These are phyloP conservation scores for Anthostomella pinea DNA, from an alignment of 2,329 filamentous ascomycete genomes.

Conservation along the genomic window DNA sequence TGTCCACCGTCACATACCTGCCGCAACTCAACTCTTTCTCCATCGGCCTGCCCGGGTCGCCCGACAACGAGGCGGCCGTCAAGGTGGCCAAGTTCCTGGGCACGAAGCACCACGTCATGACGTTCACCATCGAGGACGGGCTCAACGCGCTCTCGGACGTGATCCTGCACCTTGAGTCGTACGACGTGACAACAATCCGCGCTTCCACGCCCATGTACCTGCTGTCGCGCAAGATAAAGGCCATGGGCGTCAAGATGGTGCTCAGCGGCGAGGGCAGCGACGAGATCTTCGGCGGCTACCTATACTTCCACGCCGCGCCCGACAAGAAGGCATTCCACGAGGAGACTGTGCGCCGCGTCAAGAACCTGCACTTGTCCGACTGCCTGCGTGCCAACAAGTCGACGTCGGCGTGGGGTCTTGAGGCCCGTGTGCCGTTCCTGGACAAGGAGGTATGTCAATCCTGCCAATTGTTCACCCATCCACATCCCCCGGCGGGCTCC, in stretches of 20 bases:
- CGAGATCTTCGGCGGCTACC: constrained; percentile 97
- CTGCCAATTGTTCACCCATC: neutral
- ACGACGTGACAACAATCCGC: constrained; percentile 97
- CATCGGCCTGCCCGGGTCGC: constrained; percentile 88
- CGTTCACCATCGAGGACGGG: constrained; percentile 95
- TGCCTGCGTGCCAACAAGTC: constrained; percentile 99
- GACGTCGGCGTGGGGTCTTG: constrained; percentile 94
- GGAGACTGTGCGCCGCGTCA: constrained; percentile 89
- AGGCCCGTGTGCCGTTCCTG: constrained; percentile 95
- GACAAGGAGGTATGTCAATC: constrained; percentile 70
- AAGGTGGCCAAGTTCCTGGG: constrained; percentile 96
- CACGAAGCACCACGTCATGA: constrained; percentile 97
- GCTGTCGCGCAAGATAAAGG: constrained; percentile 97
- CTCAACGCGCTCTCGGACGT: constrained; percentile 96
- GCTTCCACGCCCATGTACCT: constrained; percentile 99
- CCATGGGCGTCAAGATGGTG: constrained; percentile 99
- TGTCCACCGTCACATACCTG: constrained; percentile 86
- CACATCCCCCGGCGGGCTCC: constrained; percentile 20
- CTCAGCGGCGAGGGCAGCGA: constrained; percentile 94
- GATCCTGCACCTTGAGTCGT: constrained; percentile 96
- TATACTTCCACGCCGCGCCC: constrained; percentile 96
- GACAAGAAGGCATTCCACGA: constrained; percentile 90
- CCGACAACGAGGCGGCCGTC: constrained; percentile 86
- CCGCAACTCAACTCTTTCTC: constrained; percentile 98
- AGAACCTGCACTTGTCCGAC: constrained; percentile 95